Percentiles rank a stretch among this genome's conserved stretches.
Conservation (phyloP, 2,329 filamentous ascomycete species). For the Colletotrichum coccodes region DNA sequence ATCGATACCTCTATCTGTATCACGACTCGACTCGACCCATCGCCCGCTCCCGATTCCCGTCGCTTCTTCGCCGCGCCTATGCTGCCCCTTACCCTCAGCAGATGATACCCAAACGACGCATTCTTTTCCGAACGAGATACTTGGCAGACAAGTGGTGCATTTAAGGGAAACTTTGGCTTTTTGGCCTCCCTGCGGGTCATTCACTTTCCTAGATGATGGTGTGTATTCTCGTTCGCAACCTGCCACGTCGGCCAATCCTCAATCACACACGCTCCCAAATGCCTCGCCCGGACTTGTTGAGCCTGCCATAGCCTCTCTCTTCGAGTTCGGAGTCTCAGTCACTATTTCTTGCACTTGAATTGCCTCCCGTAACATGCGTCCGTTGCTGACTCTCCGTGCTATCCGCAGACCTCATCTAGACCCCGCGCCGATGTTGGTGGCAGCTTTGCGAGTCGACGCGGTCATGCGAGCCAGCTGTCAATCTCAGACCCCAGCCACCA, state of each 20-base stretch:
- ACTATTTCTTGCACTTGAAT: conserved; percentile 2
- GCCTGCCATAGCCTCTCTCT: background rate
- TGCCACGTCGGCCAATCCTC: background rate
- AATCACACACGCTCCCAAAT: background rate
- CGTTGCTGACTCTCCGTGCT: conserved; percentile 36
- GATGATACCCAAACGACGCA: conserved; percentile 31
- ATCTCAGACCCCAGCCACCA: conserved; percentile 93
- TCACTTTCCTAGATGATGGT: conserved; percentile 60
- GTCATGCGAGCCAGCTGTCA: conserved; percentile 67
- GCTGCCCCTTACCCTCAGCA: conserved; percentile 18
- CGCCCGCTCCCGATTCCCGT: background rate
- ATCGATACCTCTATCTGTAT: conserved; percentile 21
- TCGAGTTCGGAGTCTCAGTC: background rate
- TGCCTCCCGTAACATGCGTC: background rate
- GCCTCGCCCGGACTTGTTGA: background rate
- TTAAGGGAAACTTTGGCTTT: conserved; percentile 43
- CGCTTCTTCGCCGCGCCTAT: conserved; percentile 26
- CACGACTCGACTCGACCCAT: background rate
- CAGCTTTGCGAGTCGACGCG: conserved; percentile 68
- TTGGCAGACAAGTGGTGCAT: conserved; percentile 28
- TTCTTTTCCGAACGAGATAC: conserved; percentile 27
- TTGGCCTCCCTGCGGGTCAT: conserved; percentile 49
- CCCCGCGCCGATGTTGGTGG: conserved; percentile 64
- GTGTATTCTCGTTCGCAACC: conserved; percentile 41
- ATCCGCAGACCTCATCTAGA: conserved; percentile 65